These are phyloP conservation scores for Trypanosoma mega DNA, from an alignment of 208 protist species.

Conservation along the genomic window DNA sequence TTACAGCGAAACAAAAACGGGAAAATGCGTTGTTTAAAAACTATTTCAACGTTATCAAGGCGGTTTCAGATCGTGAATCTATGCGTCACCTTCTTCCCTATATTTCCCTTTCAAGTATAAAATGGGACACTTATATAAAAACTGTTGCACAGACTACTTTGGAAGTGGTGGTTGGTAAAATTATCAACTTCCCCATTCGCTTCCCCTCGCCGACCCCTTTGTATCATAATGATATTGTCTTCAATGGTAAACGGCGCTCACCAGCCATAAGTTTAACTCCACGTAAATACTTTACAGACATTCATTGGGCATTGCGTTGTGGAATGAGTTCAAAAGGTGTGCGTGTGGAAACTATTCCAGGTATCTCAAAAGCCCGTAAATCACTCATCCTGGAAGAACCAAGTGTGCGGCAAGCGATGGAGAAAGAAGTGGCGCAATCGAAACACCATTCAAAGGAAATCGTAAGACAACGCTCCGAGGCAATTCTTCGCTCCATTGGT, in stretches of 20 bases:
- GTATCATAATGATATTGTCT: constrained; percentile 65
- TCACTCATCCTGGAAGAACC: constrained; percentile 57
- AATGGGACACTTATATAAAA: constrained; percentile 73
- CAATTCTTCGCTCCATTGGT: constrained; percentile 72
- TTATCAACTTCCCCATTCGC: constrained; percentile 16
- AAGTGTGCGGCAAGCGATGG: constrained; percentile 46
- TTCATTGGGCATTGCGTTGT: constrained; percentile 44
- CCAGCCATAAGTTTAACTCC: constrained; percentile 35
- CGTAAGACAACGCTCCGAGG: constrained; percentile 46
- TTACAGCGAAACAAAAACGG: constrained; percentile 16
- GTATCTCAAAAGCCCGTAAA: constrained; percentile 50
- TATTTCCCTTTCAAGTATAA: constrained; percentile 46
- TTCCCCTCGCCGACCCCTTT: constrained; percentile 46
- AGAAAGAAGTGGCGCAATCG: constrained; percentile 31
- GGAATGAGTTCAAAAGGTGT: constrained; percentile 49
- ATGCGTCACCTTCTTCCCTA: constrained; percentile 41
- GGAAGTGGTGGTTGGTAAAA: constrained; percentile 34
- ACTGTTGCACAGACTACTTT: constrained; percentile 44
- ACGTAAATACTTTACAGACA: constrained; percentile 24
- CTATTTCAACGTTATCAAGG: constrained; percentile 23
- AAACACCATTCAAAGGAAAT: constrained; percentile 37
- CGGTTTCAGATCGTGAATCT: constrained; percentile 23
- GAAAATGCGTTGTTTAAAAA: constrained; percentile 4
- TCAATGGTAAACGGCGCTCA: constrained; percentile 31
- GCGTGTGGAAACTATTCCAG: constrained; percentile 35